Base-by-base conservation (phyloP, 495 filamentous ascomycete species). In the Chaetomium fimeti region DNA sequence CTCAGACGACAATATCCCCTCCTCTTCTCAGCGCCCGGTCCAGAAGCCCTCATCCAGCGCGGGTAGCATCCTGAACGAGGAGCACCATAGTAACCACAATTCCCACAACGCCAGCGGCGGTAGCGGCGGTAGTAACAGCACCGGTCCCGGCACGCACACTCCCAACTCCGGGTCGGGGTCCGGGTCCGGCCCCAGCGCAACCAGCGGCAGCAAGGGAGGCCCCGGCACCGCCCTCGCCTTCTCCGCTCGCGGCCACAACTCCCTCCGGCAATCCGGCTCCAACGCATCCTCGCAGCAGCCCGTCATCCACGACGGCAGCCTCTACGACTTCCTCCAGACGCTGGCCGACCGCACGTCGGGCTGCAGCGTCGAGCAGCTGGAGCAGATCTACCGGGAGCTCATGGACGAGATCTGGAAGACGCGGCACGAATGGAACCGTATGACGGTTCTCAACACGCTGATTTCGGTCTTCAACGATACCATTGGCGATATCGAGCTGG, bases 311-410 rank as follows among this genome's bases (percentile, higher is more conserved):
- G 79, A 83, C 11, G 63, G 69, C 0, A 77, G 81, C 43, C 72
- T 90, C 45, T 71, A 81, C 12, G 69, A 78, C 16, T 81, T 96
- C 40, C 81, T 89, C 57, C 68, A 79, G 0, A 73, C 82, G 29
- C 75, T 96, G 24, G 84, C 85, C 0, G 73, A 83, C 18, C 81
- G 83, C 36, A 90, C 89, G 9, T 88, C 88, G 48, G 92, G 92
- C 0, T 92, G 87, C 76, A 89, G 86, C 2, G 87, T 98, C 45
- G 94, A 98, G 76, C 95, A 98, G 73, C 81, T 98, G 32, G 93
- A 98, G 78, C 93, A 97, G 74, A 85, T 96, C 72, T 91, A 91
- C 72, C 87, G 92, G n/a, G 86, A 85, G 61, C 76, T 97, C 69
- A 97, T 97, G 93, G 88, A 92, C 64, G 84, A 85, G 48, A 79